phyloP scores from a whole-genome alignment of 495 filamentous ascomycete species.

The Hypoxylon fragiforme region DNA sequence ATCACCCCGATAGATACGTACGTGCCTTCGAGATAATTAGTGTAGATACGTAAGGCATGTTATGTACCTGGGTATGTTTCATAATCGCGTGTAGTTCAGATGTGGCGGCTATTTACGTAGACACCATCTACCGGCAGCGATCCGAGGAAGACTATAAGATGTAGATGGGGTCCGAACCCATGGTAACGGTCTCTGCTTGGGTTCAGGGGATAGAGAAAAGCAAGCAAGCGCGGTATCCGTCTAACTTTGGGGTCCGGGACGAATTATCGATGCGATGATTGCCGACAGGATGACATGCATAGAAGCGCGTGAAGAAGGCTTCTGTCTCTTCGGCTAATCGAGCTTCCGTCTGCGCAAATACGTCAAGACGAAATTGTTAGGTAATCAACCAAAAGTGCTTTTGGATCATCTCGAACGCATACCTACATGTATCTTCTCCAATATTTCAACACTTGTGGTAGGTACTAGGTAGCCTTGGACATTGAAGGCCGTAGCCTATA shows the following conservation, averaged over 20 bases:
- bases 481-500: too few species aligned
- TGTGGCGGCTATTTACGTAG: slow-evolving; percentile 29
- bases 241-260: slow-evolving; percentile 20
- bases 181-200: slow-evolving; percentile 26
- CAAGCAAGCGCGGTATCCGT: slow-evolving; percentile 1
- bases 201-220: neutral
- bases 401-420: too few species aligned
- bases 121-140: slow-evolving; percentile 18
- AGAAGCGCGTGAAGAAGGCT: slow-evolving; percentile 22
- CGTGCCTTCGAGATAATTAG: too few species aligned
- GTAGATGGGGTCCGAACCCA: slow-evolving; percentile 21
- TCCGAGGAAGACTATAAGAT: slow-evolving; percentile 14
- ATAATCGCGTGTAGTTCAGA: slow-evolving; percentile 27
- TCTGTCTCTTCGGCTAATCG: neutral
- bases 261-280: slow-evolving; percentile 6
- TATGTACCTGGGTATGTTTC: slow-evolving; percentile 28
- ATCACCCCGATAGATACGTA: neutral
- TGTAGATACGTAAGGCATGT: too few species aligned
- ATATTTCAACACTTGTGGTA: too few species aligned
- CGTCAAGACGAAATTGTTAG: too few species aligned
- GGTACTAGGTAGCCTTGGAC: too few species aligned
- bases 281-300: slow-evolving; percentile 33
- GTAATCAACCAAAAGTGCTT: too few species aligned
- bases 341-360: neutral
- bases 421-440: too few species aligned